These are phyloP conservation scores for Kodamaea nitidulidarum DNA, from an alignment of 805 yeast species.

Conservation along the genomic window DNA sequence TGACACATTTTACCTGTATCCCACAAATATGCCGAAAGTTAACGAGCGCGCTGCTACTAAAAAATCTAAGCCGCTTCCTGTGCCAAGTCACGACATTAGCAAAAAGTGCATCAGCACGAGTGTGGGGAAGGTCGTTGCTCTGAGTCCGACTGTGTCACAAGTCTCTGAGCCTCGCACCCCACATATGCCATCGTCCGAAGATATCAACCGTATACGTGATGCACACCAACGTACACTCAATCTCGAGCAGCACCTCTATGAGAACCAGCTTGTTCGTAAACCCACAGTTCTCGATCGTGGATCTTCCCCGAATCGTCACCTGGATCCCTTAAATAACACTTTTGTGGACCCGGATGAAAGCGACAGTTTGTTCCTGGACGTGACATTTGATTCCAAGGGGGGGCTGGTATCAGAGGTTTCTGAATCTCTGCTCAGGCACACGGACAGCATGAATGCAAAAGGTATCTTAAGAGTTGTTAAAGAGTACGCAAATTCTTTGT, in stretches of 20 bases:
- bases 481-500: slow-evolving; percentile 5
- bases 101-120: no score
- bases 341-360: slow-evolving; percentile 12
- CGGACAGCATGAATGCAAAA: slow-evolving; percentile 5
- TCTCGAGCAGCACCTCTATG: slow-evolving; percentile 6
- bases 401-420: slow-evolving; percentile 2
- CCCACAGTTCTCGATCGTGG: background rate
- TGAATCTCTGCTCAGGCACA: slow-evolving; percentile 2
- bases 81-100: no score
- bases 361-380: slow-evolving; percentile 15
- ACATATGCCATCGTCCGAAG: background rate
- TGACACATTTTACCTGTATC: background rate
- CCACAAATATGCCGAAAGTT: background rate
- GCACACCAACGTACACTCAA: slow-evolving; percentile 8
- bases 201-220: slow-evolving; percentile 2
- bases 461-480: slow-evolving; percentile 9
- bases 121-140: no score
- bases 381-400: slow-evolving; percentile 8
- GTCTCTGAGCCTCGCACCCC: slow-evolving; percentile 2
- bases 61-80: no score
- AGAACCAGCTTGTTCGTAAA: slow-evolving; percentile 4
- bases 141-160: background rate
- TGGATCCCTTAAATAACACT: background rate
- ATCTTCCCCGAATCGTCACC: background rate
- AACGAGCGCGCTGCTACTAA: no score